Base-by-base conservation (phyloP, 2,329 filamentous ascomycete genomes). In the Cercospora nicotianae region DNA sequence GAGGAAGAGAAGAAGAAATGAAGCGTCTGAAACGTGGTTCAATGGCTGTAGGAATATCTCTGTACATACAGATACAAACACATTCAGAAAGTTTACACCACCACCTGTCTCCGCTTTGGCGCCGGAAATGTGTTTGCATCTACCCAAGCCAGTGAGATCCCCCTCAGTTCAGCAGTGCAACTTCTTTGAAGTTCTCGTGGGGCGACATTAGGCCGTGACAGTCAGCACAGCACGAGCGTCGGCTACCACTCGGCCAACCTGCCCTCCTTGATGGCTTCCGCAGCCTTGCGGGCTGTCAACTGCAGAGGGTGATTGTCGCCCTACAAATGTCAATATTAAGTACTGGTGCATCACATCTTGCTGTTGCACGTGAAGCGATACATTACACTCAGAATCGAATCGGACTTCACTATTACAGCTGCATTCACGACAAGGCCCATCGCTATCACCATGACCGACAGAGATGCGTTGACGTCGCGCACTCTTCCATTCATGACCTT, bases 1-100 rank as follows among this genome's bases (percentile, higher is more conserved):
- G 91, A 94, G 80, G 92, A 94, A 82, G 87, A 91, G 76, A 96
- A 97, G 90, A 97, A 97, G 85, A 71, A 72, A 60, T 71, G 62
- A 64, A 30, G 48, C 7, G 51, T 26, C 45, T 23, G 45, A 31
- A 30, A 20, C 20, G n/a, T 16, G 51, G 53, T 30, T 20, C 36
- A 31, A 61, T 55, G 45, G 59, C 62, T 67, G 66, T 67, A 67
- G 66, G 60, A 60, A 67, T 64, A 64, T 39, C 48, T 48, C 57
- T 67, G 66, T 67, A 67, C 66, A 67, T 67, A 64, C 62, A 60
- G 59, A 63, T 48, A 33, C 33, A 59, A 63, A 63, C 36, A 60
- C 63, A 28, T 57, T 31, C 55, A 31, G 18, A 60, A 45, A 58
- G 57, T 30, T 20, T 36, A 26, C 23, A 23, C 5, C 30, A 2